Evolutionary conservation across 148 eudicot genomes (phyloP).

Genomic region (Vaccinium macrocarpon): DNA sequence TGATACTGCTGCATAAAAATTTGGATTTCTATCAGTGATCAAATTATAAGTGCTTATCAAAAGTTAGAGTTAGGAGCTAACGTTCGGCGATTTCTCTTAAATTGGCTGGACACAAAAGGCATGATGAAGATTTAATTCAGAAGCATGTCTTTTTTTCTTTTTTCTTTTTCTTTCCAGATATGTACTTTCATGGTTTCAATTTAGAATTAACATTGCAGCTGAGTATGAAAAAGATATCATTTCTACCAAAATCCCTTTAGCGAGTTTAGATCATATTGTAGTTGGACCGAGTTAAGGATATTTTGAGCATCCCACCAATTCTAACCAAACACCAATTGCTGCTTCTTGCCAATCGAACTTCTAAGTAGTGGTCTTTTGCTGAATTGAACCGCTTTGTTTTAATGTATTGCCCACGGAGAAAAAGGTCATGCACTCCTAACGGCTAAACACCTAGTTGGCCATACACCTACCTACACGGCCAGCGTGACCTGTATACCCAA

Average conservation of each 20-base stretch:
- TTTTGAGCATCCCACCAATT: not conserved
- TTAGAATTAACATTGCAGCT: not conserved
- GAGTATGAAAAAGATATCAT: not conserved
- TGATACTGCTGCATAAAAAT: conserved; percentile 82
- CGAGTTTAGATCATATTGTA: too few species aligned
- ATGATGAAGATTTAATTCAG: not conserved
- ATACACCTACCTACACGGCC: not conserved
- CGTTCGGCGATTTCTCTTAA: not conserved
- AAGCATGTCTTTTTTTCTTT: not conserved
- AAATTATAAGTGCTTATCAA: conserved; percentile 18
- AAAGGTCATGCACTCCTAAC: not conserved
- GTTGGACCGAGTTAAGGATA: not conserved
- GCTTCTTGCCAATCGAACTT: not conserved
- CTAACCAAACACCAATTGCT: not conserved
- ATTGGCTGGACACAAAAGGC: not conserved
- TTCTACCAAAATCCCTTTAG: not conserved
- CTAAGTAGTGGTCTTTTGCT: not conserved
- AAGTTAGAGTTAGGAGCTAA: conserved; percentile 11
- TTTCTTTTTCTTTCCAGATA: too few species aligned
- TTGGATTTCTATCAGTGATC: conserved; percentile 54
- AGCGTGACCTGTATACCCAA: not conserved
- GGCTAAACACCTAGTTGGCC: not conserved
- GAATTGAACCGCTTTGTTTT: not conserved
- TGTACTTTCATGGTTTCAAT: not conserved
- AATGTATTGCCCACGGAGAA: not conserved